Evolutionary conservation across 2,329 filamentous ascomycete species (phyloP), one percentile per base, ranked within the genome.

Genomic region (Diaporthe ilicicola): DNA sequence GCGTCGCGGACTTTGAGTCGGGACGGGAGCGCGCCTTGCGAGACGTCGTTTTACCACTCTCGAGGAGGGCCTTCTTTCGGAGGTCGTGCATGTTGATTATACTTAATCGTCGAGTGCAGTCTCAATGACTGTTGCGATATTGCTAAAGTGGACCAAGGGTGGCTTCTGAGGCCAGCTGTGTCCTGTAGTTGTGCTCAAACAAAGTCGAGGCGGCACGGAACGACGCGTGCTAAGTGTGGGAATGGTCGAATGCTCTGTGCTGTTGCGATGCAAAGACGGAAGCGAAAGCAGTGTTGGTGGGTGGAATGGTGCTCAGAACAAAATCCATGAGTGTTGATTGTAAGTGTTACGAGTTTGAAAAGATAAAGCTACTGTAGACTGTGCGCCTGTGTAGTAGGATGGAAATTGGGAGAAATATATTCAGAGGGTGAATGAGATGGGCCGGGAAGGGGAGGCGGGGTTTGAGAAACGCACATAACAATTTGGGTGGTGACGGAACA

Each of bases 31-130:
- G 87, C 27, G 91, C 90, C 80, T 93, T 94, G 76, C 86, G 87
- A 56, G 92, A 94, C 42, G 89, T 82, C 19, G 91, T 94, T 84
- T 94, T 94, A 78, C 89, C 88, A 82, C 89, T 90, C 81, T 92
- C 90, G 73, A 86, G 84, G 71, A 93, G 88, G 64, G 89, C 91
- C 80, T 92, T 91, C 78, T 92, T 91, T 75, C 90, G 85, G 69
- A 88, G 84, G 77, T 92, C 89, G 77, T 87, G 89, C 90, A 92
- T 92, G 46, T 48, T 77, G 71, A n/a, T n/a, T 42, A 22, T 34
- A 19, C 54, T 51, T 27, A 9, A 34, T 19, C 15, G 29, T 56
- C 15, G 24, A 24, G 6, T 59, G 53, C 32, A 44, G 32, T 12
- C 17, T 51, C n/a, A 37, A 13, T 50, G n/a, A 10, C 29, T 6